Evolutionary conservation across 495 filamentous ascomycete genomes (phyloP).

Genomic region (Cenococcum geophilum): DNA sequence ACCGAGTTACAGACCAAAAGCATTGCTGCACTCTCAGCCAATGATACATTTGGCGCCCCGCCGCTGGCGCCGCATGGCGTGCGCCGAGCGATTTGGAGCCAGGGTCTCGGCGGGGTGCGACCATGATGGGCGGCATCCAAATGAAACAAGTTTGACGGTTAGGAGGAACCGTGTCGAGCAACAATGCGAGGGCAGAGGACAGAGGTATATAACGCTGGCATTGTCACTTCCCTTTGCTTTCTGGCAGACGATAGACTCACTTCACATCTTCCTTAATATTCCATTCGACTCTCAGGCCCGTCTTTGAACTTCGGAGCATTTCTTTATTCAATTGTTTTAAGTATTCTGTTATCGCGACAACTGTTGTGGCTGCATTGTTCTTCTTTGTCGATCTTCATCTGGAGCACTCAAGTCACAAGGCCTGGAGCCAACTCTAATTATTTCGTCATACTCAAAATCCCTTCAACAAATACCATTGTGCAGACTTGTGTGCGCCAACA

Average conservation of each 20-base stretch:
- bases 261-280: constrained; percentile 4
- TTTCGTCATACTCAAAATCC: not conserved
- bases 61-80: constrained; percentile 13
- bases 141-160: constrained; percentile 5
- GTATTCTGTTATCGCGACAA: not conserved
- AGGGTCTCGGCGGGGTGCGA: not conserved
- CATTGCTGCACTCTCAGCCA: constrained; percentile 12
- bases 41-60: not conserved
- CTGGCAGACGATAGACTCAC: not conserved
- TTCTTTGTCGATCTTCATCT: constrained; percentile 22
- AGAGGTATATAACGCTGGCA: constrained; percentile 2
- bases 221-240: not conserved
- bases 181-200: not conserved
- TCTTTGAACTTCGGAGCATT: not conserved
- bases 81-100: constrained; percentile 22
- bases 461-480: constrained; percentile 5
- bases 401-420: constrained; percentile 14
- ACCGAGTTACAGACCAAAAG: constrained; percentile 11
- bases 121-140: constrained; percentile 14
- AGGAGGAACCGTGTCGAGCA: not conserved
- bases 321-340: constrained; percentile 1
- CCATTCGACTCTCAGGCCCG: not conserved
- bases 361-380: constrained; percentile 3
- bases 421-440: constrained; percentile 7
- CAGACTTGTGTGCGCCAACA: not conserved